Conservation (phyloP, 257 asterid species). For the Knoxia roxburghii region DNA sequence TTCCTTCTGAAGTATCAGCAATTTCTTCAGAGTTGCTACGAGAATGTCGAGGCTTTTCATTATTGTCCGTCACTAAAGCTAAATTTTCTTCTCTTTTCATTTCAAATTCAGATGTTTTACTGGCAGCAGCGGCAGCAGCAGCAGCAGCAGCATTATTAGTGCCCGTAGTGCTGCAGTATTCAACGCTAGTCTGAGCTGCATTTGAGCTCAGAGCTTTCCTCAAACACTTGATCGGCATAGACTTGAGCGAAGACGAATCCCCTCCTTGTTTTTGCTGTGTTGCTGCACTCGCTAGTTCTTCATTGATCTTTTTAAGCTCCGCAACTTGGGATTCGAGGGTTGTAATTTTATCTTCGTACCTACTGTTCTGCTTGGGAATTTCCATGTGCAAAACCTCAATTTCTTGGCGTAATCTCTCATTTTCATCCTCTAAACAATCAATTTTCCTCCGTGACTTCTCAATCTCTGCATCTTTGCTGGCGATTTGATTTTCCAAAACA, state of each 20-base stretch:
- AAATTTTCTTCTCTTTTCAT: constrained; percentile 40
- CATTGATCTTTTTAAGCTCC: constrained; percentile 45
- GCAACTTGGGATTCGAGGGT: constrained; percentile 46
- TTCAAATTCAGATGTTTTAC: constrained; percentile 28
- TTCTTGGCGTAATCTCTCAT: constrained; percentile 57
- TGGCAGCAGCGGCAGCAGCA: not conserved
- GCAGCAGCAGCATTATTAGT: not conserved
- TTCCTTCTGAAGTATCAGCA: constrained; percentile 41
- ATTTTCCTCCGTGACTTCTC: constrained; percentile 43
- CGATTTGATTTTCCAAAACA: constrained; percentile 57
- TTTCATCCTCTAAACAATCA: constrained; percentile 70
- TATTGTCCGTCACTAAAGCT: constrained; percentile 17
- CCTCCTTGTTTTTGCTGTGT: constrained; percentile 34
- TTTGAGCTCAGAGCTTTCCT: constrained; percentile 40
- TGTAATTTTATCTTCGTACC: constrained; percentile 46
- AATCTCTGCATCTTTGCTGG: constrained; percentile 43
- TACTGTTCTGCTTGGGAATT: constrained; percentile 46
- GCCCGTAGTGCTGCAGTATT: not conserved
- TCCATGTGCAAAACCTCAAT: constrained; percentile 62
- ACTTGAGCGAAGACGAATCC: constrained; percentile 30
- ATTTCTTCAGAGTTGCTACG: constrained; percentile 47
- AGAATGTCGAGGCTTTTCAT: constrained; percentile 44
- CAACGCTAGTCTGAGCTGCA: constrained; percentile 20
- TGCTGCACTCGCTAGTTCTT: constrained; percentile 33
- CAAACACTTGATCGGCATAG: constrained; percentile 27